Evolutionary conservation across 2,329 filamentous ascomycete genomes (phyloP), one percentile per base, ranked within the genome.

Genomic region (Colletotrichum sp.): DNA sequence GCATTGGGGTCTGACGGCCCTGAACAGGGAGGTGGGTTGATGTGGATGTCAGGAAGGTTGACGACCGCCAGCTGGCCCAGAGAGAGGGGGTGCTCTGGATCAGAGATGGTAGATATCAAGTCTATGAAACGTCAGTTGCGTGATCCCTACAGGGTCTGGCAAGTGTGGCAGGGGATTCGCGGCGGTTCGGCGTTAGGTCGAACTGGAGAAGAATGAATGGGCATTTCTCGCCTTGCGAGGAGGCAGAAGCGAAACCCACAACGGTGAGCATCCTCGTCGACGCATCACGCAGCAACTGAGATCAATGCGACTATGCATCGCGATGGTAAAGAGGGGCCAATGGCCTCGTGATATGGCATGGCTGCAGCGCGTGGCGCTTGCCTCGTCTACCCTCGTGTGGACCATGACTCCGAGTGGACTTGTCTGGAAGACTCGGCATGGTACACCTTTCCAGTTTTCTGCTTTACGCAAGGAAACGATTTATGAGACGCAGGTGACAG

Each of bases 11-110:
- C 86, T 32, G 86, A 90, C 12, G 86, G 88, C 44, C 88, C 88
- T 77, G 88, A 87, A 44, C 90, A 90, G n/a, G 93, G 90, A 8
- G 94, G 90, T 65, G 93, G 91, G 61, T 88, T 89, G 79, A 99
- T 95, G 81, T 92, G 90, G 80, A 99, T 98, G 85, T 99, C 97
- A 36, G 95, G 93, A n/a, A 99, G 92, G 80, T 98, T 98, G 79
- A 99, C 96, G 69, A 99, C 97, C 39, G 96, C 96, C 55, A 99
- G 90, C 81, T 97, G 96, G 77, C 96, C 97, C 65, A 99, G 91
- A 4, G 96, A 98, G 69, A 98, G 92, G 49, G 97, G 97, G 83
- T 99, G 97, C 86, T 99, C 97, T 3, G 97, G 97, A 84, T 99
- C 97, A 29, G 95, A 96, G 82, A 99, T 98, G 80, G 95, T 94